phyloP scores from a whole-genome alignment of 768 basidiomycete genomes.

The Bullera alba region DNA sequence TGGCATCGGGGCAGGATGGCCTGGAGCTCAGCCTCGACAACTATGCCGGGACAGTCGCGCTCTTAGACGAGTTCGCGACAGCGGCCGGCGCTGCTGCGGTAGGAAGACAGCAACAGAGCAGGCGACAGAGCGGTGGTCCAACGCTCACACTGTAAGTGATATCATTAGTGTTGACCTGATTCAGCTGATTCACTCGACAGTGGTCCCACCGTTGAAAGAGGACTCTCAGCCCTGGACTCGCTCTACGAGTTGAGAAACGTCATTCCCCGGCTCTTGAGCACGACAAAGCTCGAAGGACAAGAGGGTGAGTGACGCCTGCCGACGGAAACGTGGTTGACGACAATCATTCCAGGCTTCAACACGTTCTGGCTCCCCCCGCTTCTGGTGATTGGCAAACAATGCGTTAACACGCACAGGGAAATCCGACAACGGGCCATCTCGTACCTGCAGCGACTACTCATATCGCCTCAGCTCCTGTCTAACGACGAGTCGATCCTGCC shows the following conservation, averaged over 20 bases:
- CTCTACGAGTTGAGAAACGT: conserved; percentile 65
- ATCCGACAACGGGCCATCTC: conserved; percentile 72
- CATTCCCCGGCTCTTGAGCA: conserved; percentile 57
- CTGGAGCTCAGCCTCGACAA: conserved; percentile 64
- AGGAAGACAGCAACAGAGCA: conserved; percentile 51
- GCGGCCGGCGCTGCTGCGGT: conserved; percentile 57
- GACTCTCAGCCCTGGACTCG: conserved; percentile 72
- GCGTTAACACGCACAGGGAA: conserved; percentile 72
- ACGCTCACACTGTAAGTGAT: conserved; percentile 26
- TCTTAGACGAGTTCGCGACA: conserved; percentile 80
- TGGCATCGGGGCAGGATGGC: conserved; percentile 53
- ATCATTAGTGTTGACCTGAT: background rate
- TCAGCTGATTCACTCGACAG: conserved; percentile 35
- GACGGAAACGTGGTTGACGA: background rate
- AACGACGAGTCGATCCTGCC: conserved; percentile 62
- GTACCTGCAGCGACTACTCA: conserved; percentile 73
- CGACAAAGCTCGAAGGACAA: conserved; percentile 26
- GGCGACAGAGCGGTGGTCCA: conserved; percentile 12
- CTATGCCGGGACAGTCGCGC: conserved; percentile 66
- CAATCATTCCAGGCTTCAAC: conserved; percentile 58
- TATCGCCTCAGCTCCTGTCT: conserved; percentile 63
- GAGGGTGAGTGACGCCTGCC: conserved; percentile 41
- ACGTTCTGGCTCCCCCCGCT: conserved; percentile 69
- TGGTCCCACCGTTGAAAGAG: conserved; percentile 71
- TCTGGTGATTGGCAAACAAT: conserved; percentile 67